These are phyloP conservation scores for Smittium culicis DNA, from an alignment of 371 early-diverging fungal species.

Conservation along the genomic window DNA sequence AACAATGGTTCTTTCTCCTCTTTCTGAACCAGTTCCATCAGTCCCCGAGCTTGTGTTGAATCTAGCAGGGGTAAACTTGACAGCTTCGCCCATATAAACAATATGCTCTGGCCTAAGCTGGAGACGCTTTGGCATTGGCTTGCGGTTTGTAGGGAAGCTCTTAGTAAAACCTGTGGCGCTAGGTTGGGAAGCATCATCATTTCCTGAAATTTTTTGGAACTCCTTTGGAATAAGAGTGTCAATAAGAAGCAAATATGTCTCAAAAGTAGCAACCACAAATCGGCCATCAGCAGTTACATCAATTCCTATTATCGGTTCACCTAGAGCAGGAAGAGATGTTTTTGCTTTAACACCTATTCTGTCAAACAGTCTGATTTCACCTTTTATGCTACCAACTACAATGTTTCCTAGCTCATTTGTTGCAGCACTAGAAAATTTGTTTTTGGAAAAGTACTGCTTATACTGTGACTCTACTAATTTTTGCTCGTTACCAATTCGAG, in stretches of 20 bases:
- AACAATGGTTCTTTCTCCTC: constrained; percentile 60
- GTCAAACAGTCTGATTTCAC: constrained; percentile 75
- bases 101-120: constrained; percentile 85
- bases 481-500: constrained; percentile 45
- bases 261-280: constrained; percentile 80
- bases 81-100: constrained; percentile 54
- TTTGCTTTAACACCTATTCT: constrained; percentile 72
- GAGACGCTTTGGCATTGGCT: constrained; percentile 61
- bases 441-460: constrained; percentile 52
- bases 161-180: constrained; percentile 46
- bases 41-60: constrained; percentile 66
- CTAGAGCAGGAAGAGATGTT: constrained; percentile 74
- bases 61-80: constrained; percentile 79
- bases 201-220: constrained; percentile 10
- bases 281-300: constrained; percentile 82
- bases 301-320: constrained; percentile 74
- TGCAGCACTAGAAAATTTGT: constrained; percentile 53
- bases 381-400: constrained; percentile 73
- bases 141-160: constrained; percentile 42
- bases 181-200: no score
- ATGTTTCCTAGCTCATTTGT: constrained; percentile 70
- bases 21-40: constrained; percentile 22
- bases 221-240: constrained; percentile 39
- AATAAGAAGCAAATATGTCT: constrained; percentile 68
- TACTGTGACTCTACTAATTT: constrained; percentile 48